These are phyloP conservation scores for Coccomyxa sp. DNA, from an alignment of 139 green algal species.

Conservation along the genomic window DNA sequence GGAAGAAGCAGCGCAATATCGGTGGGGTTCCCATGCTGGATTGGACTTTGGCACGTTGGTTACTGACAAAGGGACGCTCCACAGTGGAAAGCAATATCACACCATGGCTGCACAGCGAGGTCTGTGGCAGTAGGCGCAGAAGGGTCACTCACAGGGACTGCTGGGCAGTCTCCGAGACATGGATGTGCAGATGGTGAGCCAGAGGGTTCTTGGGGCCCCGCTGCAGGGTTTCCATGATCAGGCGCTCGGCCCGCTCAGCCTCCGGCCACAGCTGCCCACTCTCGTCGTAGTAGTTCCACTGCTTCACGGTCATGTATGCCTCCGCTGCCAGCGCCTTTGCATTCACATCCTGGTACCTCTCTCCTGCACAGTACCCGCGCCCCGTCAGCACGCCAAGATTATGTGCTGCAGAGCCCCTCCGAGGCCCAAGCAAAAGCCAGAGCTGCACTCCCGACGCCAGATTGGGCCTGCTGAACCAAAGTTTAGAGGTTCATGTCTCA, in stretches of 20 bases:
- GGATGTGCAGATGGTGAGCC: constrained; percentile 53
- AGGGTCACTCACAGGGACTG: constrained; percentile 11
- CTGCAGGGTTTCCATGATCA: constrained; percentile 29
- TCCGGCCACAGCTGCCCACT: background rate
- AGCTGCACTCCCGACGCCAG: too few species aligned
- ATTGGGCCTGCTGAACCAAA: too few species aligned
- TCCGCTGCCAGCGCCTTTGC: constrained; percentile 40
- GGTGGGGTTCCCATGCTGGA: too few species aligned
- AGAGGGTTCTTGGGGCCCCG: constrained; percentile 23
- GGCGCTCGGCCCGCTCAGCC: constrained; percentile 29
- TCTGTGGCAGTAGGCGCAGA: too few species aligned
- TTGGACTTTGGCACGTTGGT: too few species aligned
- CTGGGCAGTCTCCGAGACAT: constrained; percentile 39
- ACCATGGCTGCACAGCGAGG: too few species aligned
- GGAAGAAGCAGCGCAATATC: background rate
- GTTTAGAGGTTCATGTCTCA: too few species aligned
- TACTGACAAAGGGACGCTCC: too few species aligned
- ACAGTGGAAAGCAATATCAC: too few species aligned
- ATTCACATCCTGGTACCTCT: constrained; percentile 20
- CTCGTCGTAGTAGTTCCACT: constrained; percentile 35
- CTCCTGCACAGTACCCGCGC: background rate
- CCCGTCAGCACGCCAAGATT: too few species aligned
- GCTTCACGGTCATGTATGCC: constrained; percentile 37
- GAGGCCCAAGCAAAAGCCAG: too few species aligned
- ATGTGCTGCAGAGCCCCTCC: too few species aligned